phyloP scores from a whole-genome alignment of 768 basidiomycete genomes.

The Cystobasidium onofrii region DNA sequence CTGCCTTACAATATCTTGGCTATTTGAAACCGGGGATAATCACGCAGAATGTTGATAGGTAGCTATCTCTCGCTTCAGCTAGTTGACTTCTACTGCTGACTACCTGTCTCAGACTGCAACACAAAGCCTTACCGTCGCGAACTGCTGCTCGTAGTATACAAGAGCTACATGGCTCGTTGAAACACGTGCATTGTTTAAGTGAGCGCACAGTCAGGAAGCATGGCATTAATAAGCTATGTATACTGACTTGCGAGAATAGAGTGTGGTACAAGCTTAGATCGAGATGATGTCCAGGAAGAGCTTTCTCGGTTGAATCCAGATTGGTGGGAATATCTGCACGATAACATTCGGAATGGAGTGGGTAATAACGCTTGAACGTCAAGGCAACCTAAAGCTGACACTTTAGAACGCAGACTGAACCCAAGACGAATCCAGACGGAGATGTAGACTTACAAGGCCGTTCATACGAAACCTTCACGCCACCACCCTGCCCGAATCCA shows the following conservation, averaged over 20 bases:
- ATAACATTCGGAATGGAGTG: conserved; percentile 25
- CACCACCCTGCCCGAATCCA: conserved; percentile 18
- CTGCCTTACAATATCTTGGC: conserved; percentile 30
- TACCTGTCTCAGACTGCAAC: conserved; percentile 23
- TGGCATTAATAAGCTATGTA: background rate
- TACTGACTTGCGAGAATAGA: no score
- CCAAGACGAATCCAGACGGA: conserved; percentile 25
- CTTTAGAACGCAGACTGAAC: background rate
- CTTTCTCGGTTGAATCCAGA: conserved; percentile 28
- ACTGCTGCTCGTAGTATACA: background rate
- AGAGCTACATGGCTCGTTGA: conserved; percentile 35
- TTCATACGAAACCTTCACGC: conserved; percentile 34
- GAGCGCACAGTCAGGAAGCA: background rate
- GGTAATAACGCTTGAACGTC: background rate
- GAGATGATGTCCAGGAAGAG: conserved; percentile 30
- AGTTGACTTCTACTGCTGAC: background rate
- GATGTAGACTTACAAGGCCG: conserved; percentile 33
- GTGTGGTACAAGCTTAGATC: conserved; percentile 13
- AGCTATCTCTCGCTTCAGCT: no score
- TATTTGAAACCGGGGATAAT: conserved; percentile 20
- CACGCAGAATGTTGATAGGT: conserved; percentile 33
- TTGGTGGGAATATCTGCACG: conserved; percentile 31
- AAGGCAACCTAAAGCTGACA: background rate
- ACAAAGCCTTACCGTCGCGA: conserved; percentile 28
- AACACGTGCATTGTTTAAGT: conserved; percentile 33